phyloP scores from a whole-genome alignment of 1,284 basidiomycete species.

The Malassezia arunalokei region DNA sequence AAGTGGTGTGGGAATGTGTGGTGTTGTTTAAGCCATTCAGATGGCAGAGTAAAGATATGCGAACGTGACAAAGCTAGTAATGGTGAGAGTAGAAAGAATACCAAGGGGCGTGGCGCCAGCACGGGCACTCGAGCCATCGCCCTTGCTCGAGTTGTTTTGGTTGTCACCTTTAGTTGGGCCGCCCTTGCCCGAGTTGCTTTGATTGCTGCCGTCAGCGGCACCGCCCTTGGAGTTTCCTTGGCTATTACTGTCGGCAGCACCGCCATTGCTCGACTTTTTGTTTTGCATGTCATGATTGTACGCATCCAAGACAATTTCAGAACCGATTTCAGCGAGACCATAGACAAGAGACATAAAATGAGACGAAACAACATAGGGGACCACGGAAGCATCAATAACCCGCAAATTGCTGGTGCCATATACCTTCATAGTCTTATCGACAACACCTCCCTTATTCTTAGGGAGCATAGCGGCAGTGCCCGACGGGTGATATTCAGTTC shows the following conservation, averaged over 20 bases:
- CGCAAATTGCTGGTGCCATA: conserved; percentile 33
- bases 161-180: neutral
- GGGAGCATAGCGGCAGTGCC: conserved; percentile 33
- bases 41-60: too few relatives aligned
- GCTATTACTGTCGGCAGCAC: neutral
- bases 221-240: neutral
- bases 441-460: conserved; percentile 31
- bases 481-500: conserved; percentile 52
- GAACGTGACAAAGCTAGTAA: too few relatives aligned
- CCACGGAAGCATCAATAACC: conserved; percentile 25
- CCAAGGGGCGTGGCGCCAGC: neutral
- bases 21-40: too few relatives aligned
- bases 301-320: conserved; percentile 20
- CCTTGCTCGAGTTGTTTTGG: neutral
- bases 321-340: conserved; percentile 48
- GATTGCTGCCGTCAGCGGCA: neutral
- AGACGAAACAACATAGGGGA: conserved; percentile 44
- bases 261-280: neutral
- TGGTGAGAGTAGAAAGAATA: too few relatives aligned
- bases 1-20: too few relatives aligned
- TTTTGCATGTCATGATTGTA: neutral
- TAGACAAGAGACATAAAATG: conserved; percentile 56
- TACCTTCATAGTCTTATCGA: conserved; percentile 25
- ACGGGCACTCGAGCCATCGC: neutral
- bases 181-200: neutral